These are phyloP conservation scores for Yamadazyma membranifaciens DNA, from an alignment of 1,139 yeast genomes.

Conservation along the genomic window DNA sequence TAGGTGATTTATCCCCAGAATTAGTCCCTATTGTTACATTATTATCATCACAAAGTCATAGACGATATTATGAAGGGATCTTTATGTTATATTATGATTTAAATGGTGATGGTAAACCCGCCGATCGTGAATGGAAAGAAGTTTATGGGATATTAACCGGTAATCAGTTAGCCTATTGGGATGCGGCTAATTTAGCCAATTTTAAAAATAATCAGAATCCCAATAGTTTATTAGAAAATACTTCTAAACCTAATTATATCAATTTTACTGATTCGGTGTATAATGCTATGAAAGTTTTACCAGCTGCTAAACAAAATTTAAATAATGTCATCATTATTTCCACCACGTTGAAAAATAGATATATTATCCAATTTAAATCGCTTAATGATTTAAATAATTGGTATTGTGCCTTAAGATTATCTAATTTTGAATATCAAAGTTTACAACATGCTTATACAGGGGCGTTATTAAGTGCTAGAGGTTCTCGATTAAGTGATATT, in stretches of 20 bases:
- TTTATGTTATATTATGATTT: slow-evolving; percentile 71
- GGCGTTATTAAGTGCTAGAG: slow-evolving; percentile 84
- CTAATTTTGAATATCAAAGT: slow-evolving; percentile 75
- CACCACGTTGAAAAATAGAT: slow-evolving; percentile 87
- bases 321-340: slow-evolving; percentile 82
- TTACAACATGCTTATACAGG: slow-evolving; percentile 96
- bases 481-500: slow-evolving; percentile 82
- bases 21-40: slow-evolving; percentile 73
- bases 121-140: slow-evolving; percentile 84
- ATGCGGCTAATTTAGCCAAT: slow-evolving; percentile 70
- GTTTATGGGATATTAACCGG: slow-evolving; percentile 92
- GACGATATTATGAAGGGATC: slow-evolving; percentile 73
- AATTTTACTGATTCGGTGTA: slow-evolving; percentile 91
- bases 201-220: slow-evolving; percentile 41
- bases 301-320: slow-evolving; percentile 61
- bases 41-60: slow-evolving; percentile 67
- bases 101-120: slow-evolving; percentile 81
- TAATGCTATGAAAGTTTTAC: slow-evolving; percentile 64
- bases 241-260: slow-evolving; percentile 80
- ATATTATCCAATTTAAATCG: slow-evolving; percentile 71
- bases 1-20: slow-evolving; percentile 54
- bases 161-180: slow-evolving; percentile 90
- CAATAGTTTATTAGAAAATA: slow-evolving; percentile 50
- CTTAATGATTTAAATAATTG: slow-evolving; percentile 57
- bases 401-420: slow-evolving; percentile 79